Percentiles rank a stretch among this genome's conserved stretches.
Conservation (phyloP, 345 rosid species). For the Populus pruinosa region DNA sequence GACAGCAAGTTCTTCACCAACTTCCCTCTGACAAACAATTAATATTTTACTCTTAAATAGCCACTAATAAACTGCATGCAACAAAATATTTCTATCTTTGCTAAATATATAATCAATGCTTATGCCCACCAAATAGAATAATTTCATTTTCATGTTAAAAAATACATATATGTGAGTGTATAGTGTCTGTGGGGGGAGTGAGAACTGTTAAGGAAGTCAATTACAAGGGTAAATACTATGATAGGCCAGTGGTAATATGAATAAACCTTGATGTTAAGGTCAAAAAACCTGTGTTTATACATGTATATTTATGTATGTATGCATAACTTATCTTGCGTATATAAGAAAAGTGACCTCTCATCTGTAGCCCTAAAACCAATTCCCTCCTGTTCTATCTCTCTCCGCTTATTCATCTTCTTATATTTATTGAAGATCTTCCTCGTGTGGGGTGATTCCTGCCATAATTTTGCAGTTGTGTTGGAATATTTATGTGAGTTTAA, state of each 20-base stretch:
- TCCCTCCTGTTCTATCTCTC: background rate
- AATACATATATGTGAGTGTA: background rate
- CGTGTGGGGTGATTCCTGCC: background rate
- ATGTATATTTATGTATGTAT: background rate
- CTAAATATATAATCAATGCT: background rate
- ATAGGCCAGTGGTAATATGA: too few species aligned
- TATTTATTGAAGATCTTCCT: background rate
- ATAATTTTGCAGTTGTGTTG: background rate
- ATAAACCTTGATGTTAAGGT: background rate
- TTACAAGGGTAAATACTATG: background rate
- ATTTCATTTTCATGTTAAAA: background rate
- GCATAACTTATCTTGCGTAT: background rate
- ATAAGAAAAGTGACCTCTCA: constrained; percentile 8
- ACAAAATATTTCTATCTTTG: constrained; percentile 4
- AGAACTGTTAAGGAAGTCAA: background rate
- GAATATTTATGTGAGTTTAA: background rate
- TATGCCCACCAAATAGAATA: background rate
- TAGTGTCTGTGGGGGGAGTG: background rate
- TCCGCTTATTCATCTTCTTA: background rate
- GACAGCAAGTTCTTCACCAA: constrained; percentile 15
- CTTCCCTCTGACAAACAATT: constrained; percentile 7
- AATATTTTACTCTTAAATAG: background rate
- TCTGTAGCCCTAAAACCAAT: constrained; percentile 17
- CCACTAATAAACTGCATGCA: constrained; percentile 9
- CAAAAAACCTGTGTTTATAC: background rate